Conservation (phyloP, 768 basidiomycete genomes). For the Tubosaeta sp. region DNA sequence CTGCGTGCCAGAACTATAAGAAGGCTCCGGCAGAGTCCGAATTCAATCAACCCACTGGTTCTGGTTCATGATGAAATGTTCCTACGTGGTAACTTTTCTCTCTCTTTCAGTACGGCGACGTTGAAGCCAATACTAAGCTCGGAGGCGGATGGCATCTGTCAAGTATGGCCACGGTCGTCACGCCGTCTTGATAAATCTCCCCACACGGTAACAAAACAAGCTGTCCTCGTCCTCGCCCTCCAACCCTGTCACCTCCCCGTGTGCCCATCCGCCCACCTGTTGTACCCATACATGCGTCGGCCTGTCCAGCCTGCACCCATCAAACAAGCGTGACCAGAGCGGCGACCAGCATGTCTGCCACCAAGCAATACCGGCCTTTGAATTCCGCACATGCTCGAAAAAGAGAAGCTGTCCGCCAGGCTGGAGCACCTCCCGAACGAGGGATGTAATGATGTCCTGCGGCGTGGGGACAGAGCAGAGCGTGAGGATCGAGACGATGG, state of each 20-base stretch:
- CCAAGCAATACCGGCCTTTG: conserved; percentile 50
- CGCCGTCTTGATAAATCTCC: conserved; percentile 48
- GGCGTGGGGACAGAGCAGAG: conserved; percentile 64
- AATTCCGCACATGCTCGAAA: conserved; percentile 67
- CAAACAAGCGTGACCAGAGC: conserved; percentile 55
- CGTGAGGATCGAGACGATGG: conserved; percentile 60
- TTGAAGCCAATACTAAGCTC: too few relatives aligned
- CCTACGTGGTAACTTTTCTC: too few relatives aligned
- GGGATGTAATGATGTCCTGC: conserved; percentile 39
- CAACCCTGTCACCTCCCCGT: conserved; percentile 43
- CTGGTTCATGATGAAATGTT: too few relatives aligned
- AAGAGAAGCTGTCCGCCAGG: conserved; percentile 63
- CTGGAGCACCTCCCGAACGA: conserved; percentile 52
- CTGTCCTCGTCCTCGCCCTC: conserved; percentile 52
- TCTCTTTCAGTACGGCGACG: too few relatives aligned
- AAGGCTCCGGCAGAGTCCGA: too few relatives aligned
- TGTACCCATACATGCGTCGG: conserved; percentile 48
- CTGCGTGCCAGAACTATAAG: too few relatives aligned
- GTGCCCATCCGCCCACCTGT: conserved; percentile 45
- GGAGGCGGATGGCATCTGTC: too few relatives aligned
- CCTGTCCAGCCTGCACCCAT: conserved; percentile 62
- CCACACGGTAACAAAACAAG: conserved; percentile 58
- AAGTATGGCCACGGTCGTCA: conserved; percentile 5
- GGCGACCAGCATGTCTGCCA: conserved; percentile 77
- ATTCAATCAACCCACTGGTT: too few relatives aligned